Conservation (phyloP, 129 eudicot species). For the Pseudognaphalium luteoalbum region DNA sequence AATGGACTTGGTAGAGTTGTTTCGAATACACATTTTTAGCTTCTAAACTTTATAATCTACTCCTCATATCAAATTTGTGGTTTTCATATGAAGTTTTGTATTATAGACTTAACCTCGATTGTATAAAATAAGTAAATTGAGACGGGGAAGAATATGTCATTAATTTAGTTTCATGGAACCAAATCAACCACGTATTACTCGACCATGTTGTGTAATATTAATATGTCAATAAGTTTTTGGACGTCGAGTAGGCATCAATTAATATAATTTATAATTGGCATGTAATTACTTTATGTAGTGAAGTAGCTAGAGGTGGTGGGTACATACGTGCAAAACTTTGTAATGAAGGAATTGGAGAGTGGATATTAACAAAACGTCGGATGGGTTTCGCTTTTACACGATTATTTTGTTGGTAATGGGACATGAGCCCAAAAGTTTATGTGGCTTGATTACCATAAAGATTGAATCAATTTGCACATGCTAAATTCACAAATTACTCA, state of each 20-base stretch:
- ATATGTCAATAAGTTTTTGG: too few relatives aligned
- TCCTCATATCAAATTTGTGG: too few relatives aligned
- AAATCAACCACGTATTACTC: too few relatives aligned
- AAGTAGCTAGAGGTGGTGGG: slow-evolving; percentile 13
- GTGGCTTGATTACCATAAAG: slow-evolving; percentile 19
- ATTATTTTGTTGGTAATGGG: slow-evolving; percentile 11
- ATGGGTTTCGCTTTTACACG: slow-evolving; percentile 29
- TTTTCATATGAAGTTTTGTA: too few relatives aligned
- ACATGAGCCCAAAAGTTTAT: slow-evolving; percentile 16
- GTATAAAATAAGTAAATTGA: too few relatives aligned
- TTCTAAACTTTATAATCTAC: too few relatives aligned
- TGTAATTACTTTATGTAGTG: neutral
- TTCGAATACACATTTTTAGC: too few relatives aligned
- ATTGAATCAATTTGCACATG: slow-evolving; percentile 7
- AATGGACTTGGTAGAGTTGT: too few relatives aligned
- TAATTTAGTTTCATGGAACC: too few relatives aligned
- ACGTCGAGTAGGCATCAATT: neutral
- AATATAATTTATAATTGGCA: neutral
- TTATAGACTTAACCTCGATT: too few relatives aligned
- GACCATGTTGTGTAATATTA: neutral
- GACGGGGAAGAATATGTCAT: too few relatives aligned
- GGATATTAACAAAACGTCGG: slow-evolving; percentile 27
- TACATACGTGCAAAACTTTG: slow-evolving; percentile 24
- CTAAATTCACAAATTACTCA: neutral
- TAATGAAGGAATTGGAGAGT: slow-evolving; percentile 28